phyloP scores from a whole-genome alignment of 441 rosid genomes.

The Gossypium schwendimanii region DNA sequence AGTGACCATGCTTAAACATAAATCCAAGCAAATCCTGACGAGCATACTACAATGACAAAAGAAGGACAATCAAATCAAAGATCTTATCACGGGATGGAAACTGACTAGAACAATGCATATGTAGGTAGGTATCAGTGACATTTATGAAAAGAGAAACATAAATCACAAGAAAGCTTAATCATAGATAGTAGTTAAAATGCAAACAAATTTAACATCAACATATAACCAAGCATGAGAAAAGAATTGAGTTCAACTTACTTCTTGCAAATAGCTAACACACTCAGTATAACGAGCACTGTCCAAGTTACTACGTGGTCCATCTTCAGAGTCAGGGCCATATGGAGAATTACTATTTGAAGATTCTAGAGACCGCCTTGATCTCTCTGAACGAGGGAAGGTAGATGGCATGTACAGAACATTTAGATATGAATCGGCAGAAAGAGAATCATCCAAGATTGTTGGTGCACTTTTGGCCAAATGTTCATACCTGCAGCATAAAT shows the following conservation, averaged over 20 bases:
- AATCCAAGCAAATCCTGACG: constrained; percentile 81
- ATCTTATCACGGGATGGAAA: background rate
- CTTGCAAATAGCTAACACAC: constrained; percentile 82
- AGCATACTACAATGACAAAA: constrained; percentile 61
- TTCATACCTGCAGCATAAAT: constrained; percentile 64
- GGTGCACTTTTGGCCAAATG: constrained; percentile 99
- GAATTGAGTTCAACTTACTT: constrained; percentile 43
- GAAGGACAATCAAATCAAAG: constrained; percentile 12
- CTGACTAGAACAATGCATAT: background rate
- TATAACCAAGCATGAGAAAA: constrained; percentile 10
- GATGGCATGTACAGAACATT: constrained; percentile 96
- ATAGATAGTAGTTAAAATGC: background rate
- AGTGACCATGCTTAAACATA: constrained; percentile 92
- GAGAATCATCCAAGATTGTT: constrained; percentile 94
- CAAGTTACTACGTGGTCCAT: constrained; percentile 88
- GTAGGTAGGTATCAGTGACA: background rate
- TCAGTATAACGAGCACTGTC: constrained; percentile 72
- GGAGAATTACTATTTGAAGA: constrained; percentile 47
- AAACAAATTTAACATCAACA: background rate
- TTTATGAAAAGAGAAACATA: constrained; percentile 2
- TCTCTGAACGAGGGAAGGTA: constrained; percentile 93
- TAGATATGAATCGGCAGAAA: constrained; percentile 97
- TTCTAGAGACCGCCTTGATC: constrained; percentile 67
- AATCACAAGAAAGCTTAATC: background rate
- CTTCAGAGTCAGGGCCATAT: constrained; percentile 52